Conservation (phyloP, 2,329 filamentous ascomycete genomes). For the Curvularia sp. region DNA sequence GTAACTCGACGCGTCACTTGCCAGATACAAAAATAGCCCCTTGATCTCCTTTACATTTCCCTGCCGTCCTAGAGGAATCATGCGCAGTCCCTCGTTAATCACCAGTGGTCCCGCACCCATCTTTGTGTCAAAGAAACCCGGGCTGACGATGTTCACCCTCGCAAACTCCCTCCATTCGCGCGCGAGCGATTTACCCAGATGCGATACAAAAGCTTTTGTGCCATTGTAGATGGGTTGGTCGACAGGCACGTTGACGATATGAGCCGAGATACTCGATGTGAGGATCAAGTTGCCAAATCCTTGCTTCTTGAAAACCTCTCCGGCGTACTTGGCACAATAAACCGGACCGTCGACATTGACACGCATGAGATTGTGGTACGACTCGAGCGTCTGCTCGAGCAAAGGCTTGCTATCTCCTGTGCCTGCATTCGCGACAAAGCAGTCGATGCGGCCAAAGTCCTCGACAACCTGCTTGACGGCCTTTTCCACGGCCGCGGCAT, state of each 20-base stretch:
- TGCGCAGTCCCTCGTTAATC: constrained; percentile 72
- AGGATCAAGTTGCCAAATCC: constrained; percentile 67
- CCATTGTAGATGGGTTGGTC: constrained; percentile 59
- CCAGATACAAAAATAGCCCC: constrained; percentile 79
- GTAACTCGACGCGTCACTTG: constrained; percentile 80
- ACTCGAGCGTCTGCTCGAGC: constrained; percentile 64
- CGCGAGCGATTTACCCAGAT: constrained; percentile 66
- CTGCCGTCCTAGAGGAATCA: constrained; percentile 78
- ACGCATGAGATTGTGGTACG: constrained; percentile 69
- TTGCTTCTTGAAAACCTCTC: constrained; percentile 53
- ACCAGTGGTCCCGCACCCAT: constrained; percentile 66
- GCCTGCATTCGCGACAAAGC: constrained; percentile 72
- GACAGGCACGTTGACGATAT: constrained; percentile 80
- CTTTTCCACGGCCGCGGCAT: constrained; percentile 61
- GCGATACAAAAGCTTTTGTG: constrained; percentile 69
- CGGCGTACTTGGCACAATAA: constrained; percentile 54
- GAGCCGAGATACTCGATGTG: constrained; percentile 73
- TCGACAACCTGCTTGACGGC: constrained; percentile 67
- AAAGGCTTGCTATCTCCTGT: constrained; percentile 64
- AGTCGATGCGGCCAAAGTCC: constrained; percentile 73
- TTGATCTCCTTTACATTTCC: constrained; percentile 77
- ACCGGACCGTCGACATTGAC: constrained; percentile 73
- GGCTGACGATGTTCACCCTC: constrained; percentile 69
- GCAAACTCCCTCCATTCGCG: constrained; percentile 74
- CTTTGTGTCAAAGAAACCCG: constrained; percentile 71